A percentile compares a stretch with the other conserved stretches of the same genome.
phyloP scores from a whole-genome alignment of 805 yeast species.

The Hanseniaspora pseudoguilliermondii region DNA sequence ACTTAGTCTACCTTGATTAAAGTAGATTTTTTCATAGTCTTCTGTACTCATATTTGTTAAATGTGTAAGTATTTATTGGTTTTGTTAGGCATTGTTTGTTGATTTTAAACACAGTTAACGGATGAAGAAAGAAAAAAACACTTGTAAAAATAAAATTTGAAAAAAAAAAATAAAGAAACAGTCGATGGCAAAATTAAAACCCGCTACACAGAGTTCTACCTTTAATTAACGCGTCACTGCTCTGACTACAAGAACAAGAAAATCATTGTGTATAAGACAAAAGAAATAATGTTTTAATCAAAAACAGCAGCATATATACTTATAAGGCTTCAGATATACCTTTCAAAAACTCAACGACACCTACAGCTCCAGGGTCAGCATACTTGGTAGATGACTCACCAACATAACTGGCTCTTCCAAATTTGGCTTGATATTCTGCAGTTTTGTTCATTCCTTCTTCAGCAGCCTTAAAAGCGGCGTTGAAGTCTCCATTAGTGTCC shows the following conservation, averaged over 20 bases:
- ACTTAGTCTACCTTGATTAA: slow-evolving; percentile 67
- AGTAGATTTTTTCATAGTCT: slow-evolving; percentile 82
- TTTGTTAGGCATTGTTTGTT: background rate
- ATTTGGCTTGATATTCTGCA: slow-evolving; percentile 61
- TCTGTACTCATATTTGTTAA: slow-evolving; percentile 26
- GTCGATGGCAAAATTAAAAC: too few species aligned
- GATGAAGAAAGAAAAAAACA: too few species aligned
- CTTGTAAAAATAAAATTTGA: background rate
- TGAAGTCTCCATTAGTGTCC: slow-evolving; percentile 36
- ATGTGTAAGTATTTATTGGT: background rate
- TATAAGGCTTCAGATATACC: slow-evolving; percentile 22
- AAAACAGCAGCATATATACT: background rate
- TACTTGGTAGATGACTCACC: slow-evolving; percentile 47
- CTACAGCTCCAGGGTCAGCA: slow-evolving; percentile 94
- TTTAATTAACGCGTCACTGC: too few species aligned
- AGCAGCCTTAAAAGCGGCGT: slow-evolving; percentile 56
- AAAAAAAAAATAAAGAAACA: too few species aligned
- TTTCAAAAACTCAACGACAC: slow-evolving; percentile 46
- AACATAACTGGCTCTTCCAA: slow-evolving; percentile 90
- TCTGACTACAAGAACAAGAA: too few species aligned
- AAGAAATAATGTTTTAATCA: background rate
- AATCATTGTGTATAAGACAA: background rate
- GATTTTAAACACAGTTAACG: background rate
- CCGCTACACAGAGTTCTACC: too few species aligned
- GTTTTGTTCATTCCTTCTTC: slow-evolving; percentile 66